Evolutionary conservation across 768 basidiomycete species (phyloP).

Genomic region (Rhizopogon vesiculosus): DNA sequence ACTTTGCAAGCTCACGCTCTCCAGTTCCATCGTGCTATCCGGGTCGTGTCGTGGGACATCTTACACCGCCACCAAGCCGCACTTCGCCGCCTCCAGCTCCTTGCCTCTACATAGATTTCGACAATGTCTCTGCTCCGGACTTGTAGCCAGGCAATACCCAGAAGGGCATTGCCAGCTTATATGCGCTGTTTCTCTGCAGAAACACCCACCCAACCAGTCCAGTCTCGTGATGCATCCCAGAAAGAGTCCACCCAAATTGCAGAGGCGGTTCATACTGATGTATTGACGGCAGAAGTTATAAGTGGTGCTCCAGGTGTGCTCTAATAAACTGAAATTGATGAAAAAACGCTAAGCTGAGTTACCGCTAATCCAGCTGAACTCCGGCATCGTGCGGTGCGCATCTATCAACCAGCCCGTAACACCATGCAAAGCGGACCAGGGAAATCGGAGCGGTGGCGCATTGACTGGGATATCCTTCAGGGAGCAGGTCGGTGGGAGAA

Average conservation of each 20-base stretch:
- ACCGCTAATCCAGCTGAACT: slow-evolving; percentile 57
- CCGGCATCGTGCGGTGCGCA: slow-evolving; percentile 81
- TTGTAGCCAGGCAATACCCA: slow-evolving; percentile 28
- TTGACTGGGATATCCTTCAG: slow-evolving; percentile 91
- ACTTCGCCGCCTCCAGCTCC: not conserved
- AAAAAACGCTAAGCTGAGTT: not conserved
- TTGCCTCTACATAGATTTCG: not conserved
- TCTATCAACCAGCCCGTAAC: slow-evolving; percentile 89
- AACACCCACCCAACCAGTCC: slow-evolving; percentile 9
- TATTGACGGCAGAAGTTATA: slow-evolving; percentile 74
- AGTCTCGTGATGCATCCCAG: slow-evolving; percentile 17
- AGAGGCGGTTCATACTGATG: slow-evolving; percentile 47
- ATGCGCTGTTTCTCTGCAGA: slow-evolving; percentile 18
- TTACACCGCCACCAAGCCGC: not conserved
- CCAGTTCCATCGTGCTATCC: too few species aligned
- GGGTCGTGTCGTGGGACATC: not conserved
- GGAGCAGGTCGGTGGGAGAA: slow-evolving; percentile 97
- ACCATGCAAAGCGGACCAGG: slow-evolving; percentile 93
- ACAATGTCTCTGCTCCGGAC: slow-evolving; percentile 56
- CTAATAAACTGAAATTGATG: not conserved
- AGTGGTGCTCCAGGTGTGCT: slow-evolving; percentile 81
- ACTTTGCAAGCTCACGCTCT: too few species aligned
- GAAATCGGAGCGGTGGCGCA: slow-evolving; percentile 85
- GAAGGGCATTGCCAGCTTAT: slow-evolving; percentile 11
- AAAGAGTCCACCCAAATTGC: slow-evolving; percentile 32